Evolutionary conservation across 345 rosid species (phyloP).

Genomic region (Pistacia vera): DNA sequence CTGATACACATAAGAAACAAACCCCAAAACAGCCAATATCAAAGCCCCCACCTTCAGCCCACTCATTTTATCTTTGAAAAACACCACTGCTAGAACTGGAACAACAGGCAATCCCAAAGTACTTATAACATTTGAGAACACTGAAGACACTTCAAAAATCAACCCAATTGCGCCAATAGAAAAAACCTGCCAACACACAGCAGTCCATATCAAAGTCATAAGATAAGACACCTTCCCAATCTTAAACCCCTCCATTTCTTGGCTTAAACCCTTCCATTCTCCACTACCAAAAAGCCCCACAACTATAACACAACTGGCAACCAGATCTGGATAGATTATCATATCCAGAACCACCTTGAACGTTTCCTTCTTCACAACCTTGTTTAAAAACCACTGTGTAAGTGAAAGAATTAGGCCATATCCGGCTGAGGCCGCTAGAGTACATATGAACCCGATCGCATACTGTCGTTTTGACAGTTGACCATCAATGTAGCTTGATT

Average conservation of each 20-base stretch:
- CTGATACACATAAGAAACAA: conserved; percentile 44
- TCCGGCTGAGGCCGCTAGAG: conserved; percentile 25
- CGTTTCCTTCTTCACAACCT: conserved; percentile 26
- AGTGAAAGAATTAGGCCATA: conserved; percentile 23
- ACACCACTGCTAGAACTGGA: conserved; percentile 42
- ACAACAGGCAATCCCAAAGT: conserved; percentile 43
- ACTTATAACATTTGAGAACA: conserved; percentile 38
- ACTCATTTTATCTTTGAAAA: conserved; percentile 44
- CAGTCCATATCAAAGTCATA: conserved; percentile 40
- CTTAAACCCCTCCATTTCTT: conserved; percentile 36
- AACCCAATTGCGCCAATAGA: conserved; percentile 38
- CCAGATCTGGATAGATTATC: conserved; percentile 28
- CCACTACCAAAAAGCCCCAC: conserved; percentile 50
- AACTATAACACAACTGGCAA: conserved; percentile 21
- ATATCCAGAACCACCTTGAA: conserved; percentile 35
- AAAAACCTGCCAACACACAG: conserved; percentile 42
- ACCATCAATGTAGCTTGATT: background rate
- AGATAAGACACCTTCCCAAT: conserved; percentile 37
- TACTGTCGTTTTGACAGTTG: conserved; percentile 21
- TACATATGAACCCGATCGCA: conserved; percentile 44
- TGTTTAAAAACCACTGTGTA: conserved; percentile 13
- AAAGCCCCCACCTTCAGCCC: conserved; percentile 42
- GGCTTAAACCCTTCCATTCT: conserved; percentile 33
- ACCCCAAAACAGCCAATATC: conserved; percentile 53
- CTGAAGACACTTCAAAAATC: conserved; percentile 43